Conservation (phyloP, 202 grass and related monocot species). For the Setaria viridis region DNA sequence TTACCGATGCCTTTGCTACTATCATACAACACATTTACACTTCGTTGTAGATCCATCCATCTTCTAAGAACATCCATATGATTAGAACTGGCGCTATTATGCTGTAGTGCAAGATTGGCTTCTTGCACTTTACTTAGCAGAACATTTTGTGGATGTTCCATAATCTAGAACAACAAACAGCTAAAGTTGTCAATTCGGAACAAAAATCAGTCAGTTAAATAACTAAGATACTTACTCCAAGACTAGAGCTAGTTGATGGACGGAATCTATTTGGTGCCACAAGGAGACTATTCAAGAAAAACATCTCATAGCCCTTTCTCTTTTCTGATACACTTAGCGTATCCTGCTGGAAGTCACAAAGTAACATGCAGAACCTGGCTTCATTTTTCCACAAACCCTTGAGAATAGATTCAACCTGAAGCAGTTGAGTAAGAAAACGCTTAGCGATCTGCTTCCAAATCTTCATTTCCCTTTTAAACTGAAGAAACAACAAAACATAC, state of each 20-base stretch:
- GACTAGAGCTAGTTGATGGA: conserved; percentile 57
- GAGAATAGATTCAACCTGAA: conserved; percentile 82
- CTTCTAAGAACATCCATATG: conserved; percentile 69
- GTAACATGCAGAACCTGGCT: conserved; percentile 68
- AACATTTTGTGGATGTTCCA: conserved; percentile 96
- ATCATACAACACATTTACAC: conserved; percentile 86
- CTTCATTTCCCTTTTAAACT: conserved; percentile 21
- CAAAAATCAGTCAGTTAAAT: conserved; percentile 18
- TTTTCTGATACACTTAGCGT: conserved; percentile 55
- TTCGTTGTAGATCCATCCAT: conserved; percentile 91
- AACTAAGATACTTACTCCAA: conserved; percentile 69
- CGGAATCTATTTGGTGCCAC: conserved; percentile 90
- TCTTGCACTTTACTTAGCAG: conserved; percentile 82
- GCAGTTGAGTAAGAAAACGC: conserved; percentile 38
- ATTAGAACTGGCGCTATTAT: conserved; percentile 41
- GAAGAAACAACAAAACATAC: conserved; percentile 46
- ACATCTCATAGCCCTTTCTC: conserved; percentile 79
- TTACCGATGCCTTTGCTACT: conserved; percentile 78
- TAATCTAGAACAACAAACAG: conserved; percentile 55
- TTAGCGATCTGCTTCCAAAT: conserved; percentile 36
- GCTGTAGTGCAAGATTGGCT: conserved; percentile 68
- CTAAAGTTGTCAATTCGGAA: conserved; percentile 35
- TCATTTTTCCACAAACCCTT: conserved; percentile 82
- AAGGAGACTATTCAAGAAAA: conserved; percentile 87
- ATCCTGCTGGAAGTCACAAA: conserved; percentile 82